Percentiles rank a stretch among this genome's conserved stretches.
Conservation (phyloP, 1,284 basidiomycete genomes). For the Crucibulum cyathiforme region DNA sequence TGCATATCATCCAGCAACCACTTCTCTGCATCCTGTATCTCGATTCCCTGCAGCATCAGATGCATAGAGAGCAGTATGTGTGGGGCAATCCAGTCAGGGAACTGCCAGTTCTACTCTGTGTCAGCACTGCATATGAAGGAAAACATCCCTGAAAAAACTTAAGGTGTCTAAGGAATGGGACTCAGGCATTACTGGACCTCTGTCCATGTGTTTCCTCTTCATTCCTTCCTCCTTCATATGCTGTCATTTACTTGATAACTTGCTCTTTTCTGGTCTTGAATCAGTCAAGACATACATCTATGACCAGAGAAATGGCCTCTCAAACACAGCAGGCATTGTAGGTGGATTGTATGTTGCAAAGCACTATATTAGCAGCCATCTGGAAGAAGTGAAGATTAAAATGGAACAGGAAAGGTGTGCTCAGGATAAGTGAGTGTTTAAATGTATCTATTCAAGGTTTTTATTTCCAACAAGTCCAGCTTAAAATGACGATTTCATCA, state of each 20-base stretch:
- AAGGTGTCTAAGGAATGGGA: slow-evolving; percentile 67
- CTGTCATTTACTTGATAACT: too few relatives aligned
- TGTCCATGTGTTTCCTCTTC: too few relatives aligned
- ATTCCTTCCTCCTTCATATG: too few relatives aligned
- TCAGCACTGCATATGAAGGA: slow-evolving; percentile 76
- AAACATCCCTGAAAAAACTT: slow-evolving; percentile 51
- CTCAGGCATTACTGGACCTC: too few relatives aligned
- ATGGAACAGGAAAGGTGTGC: slow-evolving; percentile 71
- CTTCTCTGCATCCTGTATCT: slow-evolving; percentile 71
- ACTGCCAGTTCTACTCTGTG: slow-evolving; percentile 79
- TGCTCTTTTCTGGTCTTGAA: slow-evolving; percentile 25
- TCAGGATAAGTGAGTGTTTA: slow-evolving; percentile 70
- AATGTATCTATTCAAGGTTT: slow-evolving; percentile 5
- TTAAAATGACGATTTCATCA: slow-evolving; percentile 80
- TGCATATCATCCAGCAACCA: slow-evolving; percentile 49
- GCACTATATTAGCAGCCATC: slow-evolving; percentile 66
- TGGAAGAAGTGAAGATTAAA: slow-evolving; percentile 75
- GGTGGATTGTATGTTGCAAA: slow-evolving; percentile 76
- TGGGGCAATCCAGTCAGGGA: slow-evolving; percentile 80
- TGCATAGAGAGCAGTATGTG: slow-evolving; percentile 72
- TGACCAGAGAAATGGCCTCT: slow-evolving; percentile 53
- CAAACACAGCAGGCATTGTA: slow-evolving; percentile 43
- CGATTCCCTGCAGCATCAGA: slow-evolving; percentile 66
- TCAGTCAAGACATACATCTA: slow-evolving; percentile 51
- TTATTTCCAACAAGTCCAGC: slow-evolving; percentile 44